Evolutionary conservation across 1,284 basidiomycete species (phyloP), one percentile per base, ranked within the genome.

Genomic region (Naganishia sp.): DNA sequence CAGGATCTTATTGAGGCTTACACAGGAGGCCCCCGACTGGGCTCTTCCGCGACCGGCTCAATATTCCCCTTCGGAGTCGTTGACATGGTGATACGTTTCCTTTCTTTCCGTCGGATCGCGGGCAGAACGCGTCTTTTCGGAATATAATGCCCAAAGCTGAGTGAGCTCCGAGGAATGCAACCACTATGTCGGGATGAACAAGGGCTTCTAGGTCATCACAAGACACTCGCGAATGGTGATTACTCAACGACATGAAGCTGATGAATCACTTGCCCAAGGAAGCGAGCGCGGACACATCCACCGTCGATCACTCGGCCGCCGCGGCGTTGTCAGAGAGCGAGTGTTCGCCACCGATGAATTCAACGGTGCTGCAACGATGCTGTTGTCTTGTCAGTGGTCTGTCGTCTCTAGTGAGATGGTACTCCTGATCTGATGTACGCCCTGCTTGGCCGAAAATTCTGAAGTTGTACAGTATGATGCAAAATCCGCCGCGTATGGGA

Each of bases 11-110:
- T 2, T 18, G 3, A 28, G 10, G 58, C 64, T 66, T 49, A 66
- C 64, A 42, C 35, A 35, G 64, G 55, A 55, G 64, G 64, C n/a
- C 55, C 64, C 13, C 42, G 28, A 41, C 47, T 66, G 3, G 64
- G 64, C 15, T 66, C 64, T 35, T 49, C 41, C 6, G 42, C 55
- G 25, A 65, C 47, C 35, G 46, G 53, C 53, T 53, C 35, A 17
- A 55, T 55, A 10, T 50, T 35, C 32, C 47, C 53, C 32, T 50
- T 50, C 28, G 18, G 53, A 39, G 39, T 35, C 13, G 43, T 7
- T 9, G 63, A 50, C 63, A 47, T 65, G 18, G 28, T 21, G 13
- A 6, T 32, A 18, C 21, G 53, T 56, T 3, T 28, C 28, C 45
- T 25, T 31, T 21, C 45, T 35, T 56, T 55, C 39, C 28, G 49